A percentile compares a stretch with the other conserved stretches of the same genome.
Evolutionary conservation across 148 eudicot species (phyloP).

Genomic region (Amaranthus palmeri): DNA sequence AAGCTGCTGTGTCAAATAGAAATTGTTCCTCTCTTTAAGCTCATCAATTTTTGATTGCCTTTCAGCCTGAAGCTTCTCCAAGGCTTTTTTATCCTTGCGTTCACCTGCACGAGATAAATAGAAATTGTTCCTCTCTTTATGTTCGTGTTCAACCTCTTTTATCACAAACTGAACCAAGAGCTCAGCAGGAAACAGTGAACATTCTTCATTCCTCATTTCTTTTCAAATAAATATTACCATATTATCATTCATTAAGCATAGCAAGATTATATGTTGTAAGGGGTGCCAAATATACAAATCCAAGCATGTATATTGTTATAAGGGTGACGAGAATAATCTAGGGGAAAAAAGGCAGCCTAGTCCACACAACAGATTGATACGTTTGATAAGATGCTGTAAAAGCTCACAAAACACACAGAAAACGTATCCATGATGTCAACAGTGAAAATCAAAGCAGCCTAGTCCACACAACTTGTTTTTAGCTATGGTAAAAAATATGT

Average conservation of each 20-base stretch:
- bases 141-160: background rate
- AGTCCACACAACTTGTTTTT: too few relatives aligned
- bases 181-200: background rate
- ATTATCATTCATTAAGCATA: background rate
- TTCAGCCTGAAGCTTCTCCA: conserved; percentile 80
- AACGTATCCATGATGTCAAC: too few relatives aligned
- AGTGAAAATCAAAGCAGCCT: too few relatives aligned
- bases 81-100: conserved; percentile 66
- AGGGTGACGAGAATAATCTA: background rate
- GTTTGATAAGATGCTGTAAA: too few relatives aligned
- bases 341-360: background rate
- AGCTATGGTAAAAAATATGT: too few relatives aligned
- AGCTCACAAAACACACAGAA: too few relatives aligned
- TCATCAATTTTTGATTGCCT: conserved; percentile 88
- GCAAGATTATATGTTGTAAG: too few relatives aligned
- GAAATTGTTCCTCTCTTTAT: too few relatives aligned
- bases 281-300: background rate
- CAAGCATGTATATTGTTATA: background rate
- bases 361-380: background rate
- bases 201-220: background rate
- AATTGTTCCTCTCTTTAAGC: conserved; percentile 89
- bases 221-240: too few relatives aligned
- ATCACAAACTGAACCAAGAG: background rate
- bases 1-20: conserved; percentile 83
- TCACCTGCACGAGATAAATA: conserved; percentile 53